Conservation (phyloP, 345 rosid genomes). For the Heritiera fomes region DNA sequence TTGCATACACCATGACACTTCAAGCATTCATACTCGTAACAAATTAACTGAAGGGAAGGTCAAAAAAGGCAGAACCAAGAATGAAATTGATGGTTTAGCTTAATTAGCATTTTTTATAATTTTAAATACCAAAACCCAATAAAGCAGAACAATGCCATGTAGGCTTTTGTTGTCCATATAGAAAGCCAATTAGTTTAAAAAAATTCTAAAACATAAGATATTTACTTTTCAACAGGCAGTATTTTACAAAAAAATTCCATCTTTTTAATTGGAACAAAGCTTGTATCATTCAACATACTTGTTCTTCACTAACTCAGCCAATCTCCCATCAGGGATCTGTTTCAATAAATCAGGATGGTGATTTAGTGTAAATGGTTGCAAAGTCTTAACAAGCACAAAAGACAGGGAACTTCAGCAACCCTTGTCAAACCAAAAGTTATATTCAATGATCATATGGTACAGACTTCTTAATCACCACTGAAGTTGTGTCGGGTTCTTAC, state of each 20-base stretch:
- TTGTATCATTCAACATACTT: no score
- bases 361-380: no score
- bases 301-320: no score
- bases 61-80: slow-evolving; percentile 3
- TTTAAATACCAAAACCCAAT: neutral
- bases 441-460: no score
- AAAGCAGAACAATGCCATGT: slow-evolving; percentile 1
- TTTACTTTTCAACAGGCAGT: neutral
- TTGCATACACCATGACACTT: neutral
- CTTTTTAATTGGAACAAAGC: neutral
- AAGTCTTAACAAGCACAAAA: no score
- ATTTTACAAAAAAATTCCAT: neutral
- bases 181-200: slow-evolving; percentile 1
- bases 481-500: no score
- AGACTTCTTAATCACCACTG: no score
- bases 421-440: no score
- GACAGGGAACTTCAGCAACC: no score
- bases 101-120: neutral
- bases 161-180: slow-evolving; percentile 1
- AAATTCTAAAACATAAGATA: neutral
- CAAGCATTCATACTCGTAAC: neutral
- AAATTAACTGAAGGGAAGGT: neutral
- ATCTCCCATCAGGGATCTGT: no score
- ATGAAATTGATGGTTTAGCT: neutral
- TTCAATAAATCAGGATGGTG: no score